Base-by-base conservation (phyloP, 305 asterid genomes). In the Fraxinus greggii region DNA sequence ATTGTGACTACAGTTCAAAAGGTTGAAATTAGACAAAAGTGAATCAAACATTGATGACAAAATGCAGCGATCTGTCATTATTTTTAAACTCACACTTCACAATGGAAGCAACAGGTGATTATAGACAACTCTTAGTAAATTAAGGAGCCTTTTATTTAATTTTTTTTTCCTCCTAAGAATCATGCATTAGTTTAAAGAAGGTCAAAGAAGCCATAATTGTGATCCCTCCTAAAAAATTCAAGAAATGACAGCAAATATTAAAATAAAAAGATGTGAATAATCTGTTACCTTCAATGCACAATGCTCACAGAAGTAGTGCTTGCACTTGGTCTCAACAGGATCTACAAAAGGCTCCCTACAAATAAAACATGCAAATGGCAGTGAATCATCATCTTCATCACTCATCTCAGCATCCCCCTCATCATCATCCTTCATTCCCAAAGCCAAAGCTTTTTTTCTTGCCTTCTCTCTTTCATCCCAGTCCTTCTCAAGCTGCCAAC, bases 401-500 rank as follows among this genome's bases (percentile, higher is more conserved):
- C 90, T 87, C 17, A 75, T n/a, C 42, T 83, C 97, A 17, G 87
- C 82, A 70, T 75, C 86, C 70, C 83, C 88, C 33, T 87, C 97
- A 23, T 92, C 93, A 48, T 89, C 97, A 65, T 90, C 93, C 42
- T 85, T 83, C 88, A 84, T 31, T 33, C 90, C 88, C 93, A 88
- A 82, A 54, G 95, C 95, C 89, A 93, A 74, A 63, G 89, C 95
- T 82, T 85, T 91, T 73, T 88, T 86, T 88, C 95, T 91, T 13
- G 82, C 89, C 86, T 94, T 94, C 89, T 94, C 97, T 75, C 91
- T 92, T 84, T 94, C 99, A 1, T 94, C 97, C 98, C 98, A 97
- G 76, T 97, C 98, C 81, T 87, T 92, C 85, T 97, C 99, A 36
- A 97, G 81, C 89, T 94, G 99, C 98, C 98, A 97, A n/a, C 99